phyloP scores from a whole-genome alignment of 1,139 yeast genomes.

The Candida mesenterica region DNA sequence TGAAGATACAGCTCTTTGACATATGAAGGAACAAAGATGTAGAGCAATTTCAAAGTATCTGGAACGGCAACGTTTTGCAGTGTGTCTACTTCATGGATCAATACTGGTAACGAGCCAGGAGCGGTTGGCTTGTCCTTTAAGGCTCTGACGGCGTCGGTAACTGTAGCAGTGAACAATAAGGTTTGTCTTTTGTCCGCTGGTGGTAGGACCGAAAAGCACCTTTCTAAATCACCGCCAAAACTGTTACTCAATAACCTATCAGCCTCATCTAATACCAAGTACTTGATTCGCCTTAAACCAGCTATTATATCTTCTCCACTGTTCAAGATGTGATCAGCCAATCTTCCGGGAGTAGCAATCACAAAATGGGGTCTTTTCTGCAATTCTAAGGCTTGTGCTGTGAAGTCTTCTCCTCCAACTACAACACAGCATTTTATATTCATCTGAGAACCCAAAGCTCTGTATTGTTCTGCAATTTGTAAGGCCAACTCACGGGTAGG shows the following conservation, averaged over 20 bases:
- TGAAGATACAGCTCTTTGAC: conserved; percentile 89
- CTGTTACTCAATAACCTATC: conserved; percentile 84
- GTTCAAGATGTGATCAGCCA: conserved; percentile 86
- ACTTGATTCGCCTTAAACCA: conserved; percentile 76
- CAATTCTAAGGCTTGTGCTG: conserved; percentile 77
- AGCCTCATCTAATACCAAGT: conserved; percentile 91
- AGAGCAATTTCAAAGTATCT: conserved; percentile 57
- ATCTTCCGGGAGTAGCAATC: conserved; percentile 95
- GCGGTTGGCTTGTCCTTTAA: conserved; percentile 67
- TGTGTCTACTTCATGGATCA: conserved; percentile 78
- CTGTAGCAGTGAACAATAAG: conserved; percentile 89
- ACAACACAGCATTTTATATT: conserved; percentile 77
- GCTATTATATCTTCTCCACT: conserved; percentile 87
- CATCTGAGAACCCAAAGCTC: conserved; percentile 88
- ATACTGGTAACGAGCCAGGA: conserved; percentile 63
- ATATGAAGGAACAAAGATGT: conserved; percentile 67
- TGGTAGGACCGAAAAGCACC: conserved; percentile 74
- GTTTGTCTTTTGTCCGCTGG: conserved; percentile 76
- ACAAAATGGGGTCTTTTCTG: conserved; percentile 90
- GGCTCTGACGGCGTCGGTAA: conserved; percentile 86
- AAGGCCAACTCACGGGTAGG: conserved; percentile 96
- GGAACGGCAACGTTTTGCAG: conserved; percentile 79
- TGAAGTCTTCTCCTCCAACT: conserved; percentile 95
- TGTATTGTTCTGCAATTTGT: conserved; percentile 95
- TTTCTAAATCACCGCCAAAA: conserved; percentile 73